Evolutionary conservation across 495 filamentous ascomycete genomes (phyloP), one percentile per base, ranked within the genome.

Genomic region (Tuber microsphaerosporum): DNA sequence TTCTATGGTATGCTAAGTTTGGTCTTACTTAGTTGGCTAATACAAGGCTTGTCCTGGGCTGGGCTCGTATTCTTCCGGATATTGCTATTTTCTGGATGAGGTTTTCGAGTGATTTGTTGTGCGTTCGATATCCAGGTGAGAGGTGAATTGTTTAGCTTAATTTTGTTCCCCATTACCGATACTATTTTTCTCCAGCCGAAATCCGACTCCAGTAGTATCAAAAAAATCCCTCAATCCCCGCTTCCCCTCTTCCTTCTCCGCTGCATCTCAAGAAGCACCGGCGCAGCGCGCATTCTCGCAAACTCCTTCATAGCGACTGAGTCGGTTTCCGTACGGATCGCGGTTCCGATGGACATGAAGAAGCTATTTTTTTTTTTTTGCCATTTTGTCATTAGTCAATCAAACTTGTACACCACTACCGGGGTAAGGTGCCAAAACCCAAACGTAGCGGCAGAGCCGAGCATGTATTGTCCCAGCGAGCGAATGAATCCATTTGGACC

Each of bases 331-430:
- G 93, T 92, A 82, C 95, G 91, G 81, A 99, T 97, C 31, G 94
- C 93, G 79, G 92, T 97, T 76, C 95, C 95, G 81, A 99, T 97
- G 51, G 92, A 94, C 95, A 99, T 99, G 88, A 99, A 99, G 85
- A 97, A 97, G 34, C 95, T 99, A 73, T 26, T 19, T 48, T 44
- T 71, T 37, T 37, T 37, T 37, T 2, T n/a, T n/a, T n/a, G n/a
- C n/a, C n/a, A n/a, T n/a, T n/a, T n/a, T n/a, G 43, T 45, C 12
- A 12, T 65, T 69, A 42, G 69, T 83, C 34, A 83, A 77, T 74
- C 70, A 37, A 41, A 46, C 10, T 31, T 20, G 20, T 16, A 22
- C 3, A 72, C 75, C 34, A 72, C 75, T 39, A 68, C 73, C 51
- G 26, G n/a, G 9, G 72, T 34, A 37, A 73, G 68, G 51, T 73